Percentiles rank a stretch among this genome's conserved stretches.
phyloP scores from a whole-genome alignment of 1,284 basidiomycete genomes.

The Melampsora larici-populina region DNA sequence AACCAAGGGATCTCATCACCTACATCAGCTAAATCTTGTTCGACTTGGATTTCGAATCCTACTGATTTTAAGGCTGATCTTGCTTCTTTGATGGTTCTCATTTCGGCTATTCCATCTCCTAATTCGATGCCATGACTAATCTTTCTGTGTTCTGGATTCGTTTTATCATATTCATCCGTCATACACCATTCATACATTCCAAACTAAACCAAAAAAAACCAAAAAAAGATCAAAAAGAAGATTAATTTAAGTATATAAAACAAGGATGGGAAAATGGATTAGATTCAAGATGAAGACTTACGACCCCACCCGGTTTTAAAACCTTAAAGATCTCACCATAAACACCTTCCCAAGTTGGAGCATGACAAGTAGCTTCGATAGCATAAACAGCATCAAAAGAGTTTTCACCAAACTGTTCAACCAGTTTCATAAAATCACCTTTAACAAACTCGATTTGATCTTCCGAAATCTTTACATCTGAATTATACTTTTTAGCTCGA shows the following conservation, averaged over 20 bases:
- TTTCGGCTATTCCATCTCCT: constrained; percentile 96
- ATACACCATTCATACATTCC: constrained; percentile 99
- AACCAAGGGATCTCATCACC: constrained; percentile 72
- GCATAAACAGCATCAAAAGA: constrained; percentile 97
- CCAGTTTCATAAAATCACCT: constrained; percentile 95
- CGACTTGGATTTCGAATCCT: constrained; percentile 83
- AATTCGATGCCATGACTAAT: constrained; percentile 74
- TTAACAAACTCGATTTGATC: constrained; percentile 76
- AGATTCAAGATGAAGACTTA: too few species aligned
- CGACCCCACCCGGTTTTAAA: constrained; percentile 91
- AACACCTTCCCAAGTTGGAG: constrained; percentile 90
- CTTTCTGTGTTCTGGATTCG: constrained; percentile 80
- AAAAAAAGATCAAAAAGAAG: neutral
- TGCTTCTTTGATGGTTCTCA: constrained; percentile 74
- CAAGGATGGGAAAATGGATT: too few species aligned
- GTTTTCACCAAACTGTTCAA: constrained; percentile 86
- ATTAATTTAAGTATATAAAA: too few species aligned
- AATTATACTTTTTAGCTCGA: constrained; percentile 79
- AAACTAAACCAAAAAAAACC: constrained; percentile 64
- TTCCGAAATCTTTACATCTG: constrained; percentile 68
- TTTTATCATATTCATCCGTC: constrained; percentile 90
- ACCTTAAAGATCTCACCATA: constrained; percentile 92
- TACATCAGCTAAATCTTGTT: constrained; percentile 90
- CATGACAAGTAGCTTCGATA: constrained; percentile 96
- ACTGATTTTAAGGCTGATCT: constrained; percentile 76